Conservation (phyloP, 805 yeast genomes). For the Metschnikowia matae region DNA sequence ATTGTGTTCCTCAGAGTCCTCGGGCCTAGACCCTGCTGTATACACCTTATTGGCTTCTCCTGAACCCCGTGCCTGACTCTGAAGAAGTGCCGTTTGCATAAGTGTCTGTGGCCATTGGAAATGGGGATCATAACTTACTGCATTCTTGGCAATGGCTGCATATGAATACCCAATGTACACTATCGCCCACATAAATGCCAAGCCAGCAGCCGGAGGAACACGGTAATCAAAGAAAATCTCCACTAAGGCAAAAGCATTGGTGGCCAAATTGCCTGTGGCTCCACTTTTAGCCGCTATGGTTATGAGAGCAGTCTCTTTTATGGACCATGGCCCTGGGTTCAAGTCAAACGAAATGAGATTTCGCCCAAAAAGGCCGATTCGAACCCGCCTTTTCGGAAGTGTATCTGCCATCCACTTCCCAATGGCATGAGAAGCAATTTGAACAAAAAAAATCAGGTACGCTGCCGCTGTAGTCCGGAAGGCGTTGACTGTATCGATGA, state of each 20-base stretch:
- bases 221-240: conserved; percentile 40
- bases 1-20: too few relatives aligned
- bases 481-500: conserved; percentile 40
- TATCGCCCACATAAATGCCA: conserved; percentile 48
- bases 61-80: conserved; percentile 20
- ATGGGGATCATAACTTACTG: conserved; percentile 46
- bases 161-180: conserved; percentile 52
- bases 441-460: conserved; percentile 50
- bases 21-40: background rate
- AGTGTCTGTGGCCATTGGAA: conserved; percentile 47
- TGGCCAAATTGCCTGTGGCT: conserved; percentile 50
- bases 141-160: conserved; percentile 46
- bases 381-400: conserved; percentile 32
- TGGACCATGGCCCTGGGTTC: conserved; percentile 56
- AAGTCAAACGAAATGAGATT: conserved; percentile 21
- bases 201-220: conserved; percentile 30
- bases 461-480: conserved; percentile 46
- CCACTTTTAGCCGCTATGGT: conserved; percentile 50
- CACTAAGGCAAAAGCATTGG: conserved; percentile 44
- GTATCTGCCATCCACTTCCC: conserved; percentile 43
- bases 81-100: conserved; percentile 41
- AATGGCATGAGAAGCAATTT: conserved; percentile 44
- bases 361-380: conserved; percentile 13
- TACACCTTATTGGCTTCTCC: background rate
- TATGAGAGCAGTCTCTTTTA: conserved; percentile 50